Percentiles rank a stretch among this genome's conserved stretches.
phyloP scores from a whole-genome alignment of 768 basidiomycete species.

The Psilocybe sp. region DNA sequence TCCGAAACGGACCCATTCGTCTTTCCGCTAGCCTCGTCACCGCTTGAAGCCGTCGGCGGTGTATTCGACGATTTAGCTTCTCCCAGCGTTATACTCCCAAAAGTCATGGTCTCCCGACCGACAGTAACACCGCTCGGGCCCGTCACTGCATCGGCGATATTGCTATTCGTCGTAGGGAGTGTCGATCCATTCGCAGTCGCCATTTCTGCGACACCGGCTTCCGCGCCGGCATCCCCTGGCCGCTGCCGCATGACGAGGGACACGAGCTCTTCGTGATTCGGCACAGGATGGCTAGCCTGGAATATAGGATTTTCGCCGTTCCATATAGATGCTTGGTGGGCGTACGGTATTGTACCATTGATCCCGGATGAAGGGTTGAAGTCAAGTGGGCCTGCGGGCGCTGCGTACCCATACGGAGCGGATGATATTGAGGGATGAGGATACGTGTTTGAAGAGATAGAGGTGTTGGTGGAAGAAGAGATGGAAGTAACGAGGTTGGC shows the following conservation, averaged over 20 bases:
- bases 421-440: background rate
- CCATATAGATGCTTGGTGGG: no score
- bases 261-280: no score
- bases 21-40: background rate
- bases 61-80: background rate
- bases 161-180: no score
- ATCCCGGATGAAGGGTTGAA: no score
- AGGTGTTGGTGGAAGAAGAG: background rate
- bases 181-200: background rate
- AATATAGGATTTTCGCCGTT: no score
- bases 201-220: background rate
- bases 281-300: no score
- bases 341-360: no score
- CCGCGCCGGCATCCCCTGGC: background rate
- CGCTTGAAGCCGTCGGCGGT: background rate
- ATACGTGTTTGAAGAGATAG: background rate
- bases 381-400: no score
- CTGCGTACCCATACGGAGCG: no score
- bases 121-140: background rate
- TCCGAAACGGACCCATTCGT: constrained; percentile 1
- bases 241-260: no score
- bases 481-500: constrained; percentile 1
- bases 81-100: constrained; percentile 42
- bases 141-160: background rate
- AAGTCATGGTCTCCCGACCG: constrained; percentile 35